Evolutionary conservation across 2,329 filamentous ascomycete genomes (phyloP).

Genomic region (Ampelomyces quisqualis): DNA sequence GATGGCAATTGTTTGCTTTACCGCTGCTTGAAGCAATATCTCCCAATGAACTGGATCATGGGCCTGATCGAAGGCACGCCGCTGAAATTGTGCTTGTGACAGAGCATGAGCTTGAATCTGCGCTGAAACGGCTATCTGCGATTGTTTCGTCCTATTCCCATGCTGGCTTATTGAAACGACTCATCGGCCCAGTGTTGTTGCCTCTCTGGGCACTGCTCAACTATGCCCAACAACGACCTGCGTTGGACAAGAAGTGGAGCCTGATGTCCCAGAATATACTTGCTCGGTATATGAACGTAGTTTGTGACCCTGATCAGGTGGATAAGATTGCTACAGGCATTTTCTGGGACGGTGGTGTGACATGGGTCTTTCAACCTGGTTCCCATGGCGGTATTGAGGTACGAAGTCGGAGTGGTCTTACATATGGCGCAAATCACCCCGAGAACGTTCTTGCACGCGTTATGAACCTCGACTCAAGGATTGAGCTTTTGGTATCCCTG

Average conservation of each 20-base stretch:
- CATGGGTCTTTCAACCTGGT: conserved; percentile 57
- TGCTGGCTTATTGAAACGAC: conserved; percentile 62
- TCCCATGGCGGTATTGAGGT: conserved; percentile 56
- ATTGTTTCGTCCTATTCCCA: conserved; percentile 66
- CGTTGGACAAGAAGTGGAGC: conserved; percentile 30
- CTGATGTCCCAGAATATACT: conserved; percentile 27
- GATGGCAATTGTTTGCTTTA: conserved; percentile 63
- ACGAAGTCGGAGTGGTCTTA: conserved; percentile 66
- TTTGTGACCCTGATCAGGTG: conserved; percentile 55
- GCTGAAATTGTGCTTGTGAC: conserved; percentile 52
- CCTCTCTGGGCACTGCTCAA: conserved; percentile 65
- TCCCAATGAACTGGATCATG: conserved; percentile 49
- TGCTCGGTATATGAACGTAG: conserved; percentile 56
- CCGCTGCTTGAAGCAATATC: conserved; percentile 59
- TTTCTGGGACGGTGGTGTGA: conserved; percentile 54
- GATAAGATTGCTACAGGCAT: conserved; percentile 56
- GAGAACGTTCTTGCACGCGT: conserved; percentile 63
- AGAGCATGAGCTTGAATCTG: conserved; percentile 51
- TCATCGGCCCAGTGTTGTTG: conserved; percentile 60
- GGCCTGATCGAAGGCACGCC: too few species aligned
- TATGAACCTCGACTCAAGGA: conserved; percentile 27
- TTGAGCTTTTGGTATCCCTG: conserved; percentile 28
- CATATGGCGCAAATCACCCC: conserved; percentile 65
- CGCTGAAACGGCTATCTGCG: conserved; percentile 57
- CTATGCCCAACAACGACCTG: conserved; percentile 46